Evolutionary conservation across 129 eudicot genomes (phyloP), one percentile per base, ranked within the genome.

Genomic region (Pseudognaphalium luteoalbum): DNA sequence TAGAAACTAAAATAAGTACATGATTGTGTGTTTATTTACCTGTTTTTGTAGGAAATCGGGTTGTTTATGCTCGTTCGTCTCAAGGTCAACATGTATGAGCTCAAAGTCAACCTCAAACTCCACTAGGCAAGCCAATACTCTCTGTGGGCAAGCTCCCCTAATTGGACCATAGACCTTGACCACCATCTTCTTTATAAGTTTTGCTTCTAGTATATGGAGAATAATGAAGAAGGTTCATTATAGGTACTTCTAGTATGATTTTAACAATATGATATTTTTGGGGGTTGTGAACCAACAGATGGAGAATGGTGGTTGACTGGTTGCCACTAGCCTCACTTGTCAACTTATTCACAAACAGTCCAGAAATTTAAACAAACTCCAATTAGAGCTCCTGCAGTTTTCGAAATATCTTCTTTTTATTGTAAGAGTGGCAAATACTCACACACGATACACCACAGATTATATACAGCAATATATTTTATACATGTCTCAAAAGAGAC

Each of bases 61-160:
- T 35, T 74, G 73, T 73, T 90, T 92, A 17, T 92, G 96, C 72
- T 92, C 87, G 22, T 82, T 86, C 3, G 87, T 61, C 28, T 77
- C 81, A 25, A 92, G 91, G 47, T 92, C 92, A 8, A 92, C 78
- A 50, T 73, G 80, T 69, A 90, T 73, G 52, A 88, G 82, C 73
- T 92, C 92, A 70, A 81, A 90, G 57, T 88, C 90, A 15, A 83
- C 67, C 17, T 80, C 90, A 20, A 90, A 30, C 78, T 92, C 98
- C 25, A 88, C 7, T 44, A 92, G 89, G 80, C 98, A 92, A 74
- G 87, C 88, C 69, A 92, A 16, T 16, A 92, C 94, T 70, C 96
- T 83, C 61, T 86, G 98, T 52, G 92, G 86, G 79, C 92, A 90
- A 52, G 96, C 96, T 29, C 89, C 87, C 51, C 25, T 60, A 3